Base-by-base conservation (phyloP, 306 rosid species). In the Trifolium subterraneum region DNA sequence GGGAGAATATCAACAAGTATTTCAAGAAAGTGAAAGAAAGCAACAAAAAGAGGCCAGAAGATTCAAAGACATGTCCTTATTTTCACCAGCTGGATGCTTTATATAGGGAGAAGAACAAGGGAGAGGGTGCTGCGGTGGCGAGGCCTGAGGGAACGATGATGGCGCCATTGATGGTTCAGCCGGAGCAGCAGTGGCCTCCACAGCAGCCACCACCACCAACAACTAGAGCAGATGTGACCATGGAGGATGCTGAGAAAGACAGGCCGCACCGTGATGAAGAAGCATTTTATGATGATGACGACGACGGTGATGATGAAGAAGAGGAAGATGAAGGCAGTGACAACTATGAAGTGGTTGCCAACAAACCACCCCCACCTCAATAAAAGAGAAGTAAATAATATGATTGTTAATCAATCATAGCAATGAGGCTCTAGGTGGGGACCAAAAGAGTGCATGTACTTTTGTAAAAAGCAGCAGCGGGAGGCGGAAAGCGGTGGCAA, bases 111-210 rank as follows among this genome's bases (percentile, higher is more conserved):
- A 86, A 51, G 85, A 87, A 69, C 82, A 76, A 72, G 80, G 20
- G 87, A 68, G 68, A 70, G 31, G 20, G 65, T 1, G 2, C 31
- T 47, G 6, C 18, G 0, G 19, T 55, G 0, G 27, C 41, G 20
- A 83, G 59, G 71, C 79, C 81, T 4, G 89, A 85, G 64, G 86
- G 68, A 81, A 25, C 18, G 7, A 84, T 70, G 35, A 62, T 71
- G 81, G 76, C 80, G 5, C 95, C 99, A 0, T 51, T 94, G 36
- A 90, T 94, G 99, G 97, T 94, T 22, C 79, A 76, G 59, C 97
- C 98, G 29, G 97, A 94, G 84, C 98, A 94, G 80, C 98, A 94
- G 29, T 94, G 97, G 98, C 98, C 97, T 1, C 98, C 95, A 2
- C 86, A 74, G 10, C 70, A 41, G 1, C 70, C 6, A 10, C 15